Evolutionary conservation across 331 rosid species (phyloP).

Genomic region (Quercus phellos): DNA sequence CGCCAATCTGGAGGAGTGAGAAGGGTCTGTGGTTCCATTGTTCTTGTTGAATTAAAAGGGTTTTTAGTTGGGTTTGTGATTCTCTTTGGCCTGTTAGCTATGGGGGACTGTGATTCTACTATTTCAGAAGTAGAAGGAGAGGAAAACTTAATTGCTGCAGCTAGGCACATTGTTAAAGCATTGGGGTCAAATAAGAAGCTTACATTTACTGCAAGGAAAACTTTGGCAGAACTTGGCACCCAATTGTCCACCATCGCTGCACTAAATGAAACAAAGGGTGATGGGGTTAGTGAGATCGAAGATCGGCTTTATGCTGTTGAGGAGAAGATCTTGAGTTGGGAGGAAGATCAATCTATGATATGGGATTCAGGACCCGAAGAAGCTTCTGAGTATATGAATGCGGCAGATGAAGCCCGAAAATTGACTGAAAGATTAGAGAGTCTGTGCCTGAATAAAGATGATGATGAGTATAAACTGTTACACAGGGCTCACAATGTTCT

Average conservation of each 20-base stretch:
- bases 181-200: constrained; percentile 65
- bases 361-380: constrained; percentile 71
- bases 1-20: constrained; percentile 2
- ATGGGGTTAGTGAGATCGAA: constrained; percentile 35
- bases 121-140: constrained; percentile 60
- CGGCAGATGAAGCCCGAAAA: constrained; percentile 53
- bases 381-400: constrained; percentile 54
- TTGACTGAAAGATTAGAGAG: constrained; percentile 59
- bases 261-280: constrained; percentile 23
- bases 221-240: constrained; percentile 73
- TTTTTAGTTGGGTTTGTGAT: constrained; percentile 6
- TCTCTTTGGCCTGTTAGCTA: constrained; percentile 22
- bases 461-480: constrained; percentile 35
- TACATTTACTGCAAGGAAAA: constrained; percentile 55
- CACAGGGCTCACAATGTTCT: constrained; percentile 64
- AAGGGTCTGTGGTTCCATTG: background rate
- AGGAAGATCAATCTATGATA: constrained; percentile 66
- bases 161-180: constrained; percentile 57
- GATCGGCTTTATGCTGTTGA: constrained; percentile 39
- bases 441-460: constrained; percentile 45
- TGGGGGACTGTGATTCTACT: constrained; percentile 45
- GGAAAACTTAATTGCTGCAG: constrained; percentile 68
- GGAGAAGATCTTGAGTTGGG: constrained; percentile 71
- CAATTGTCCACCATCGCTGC: constrained; percentile 49
- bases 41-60: constrained; percentile 6